phyloP scores from a whole-genome alignment of 805 yeast genomes.

The Starmerella roubikii region DNA sequence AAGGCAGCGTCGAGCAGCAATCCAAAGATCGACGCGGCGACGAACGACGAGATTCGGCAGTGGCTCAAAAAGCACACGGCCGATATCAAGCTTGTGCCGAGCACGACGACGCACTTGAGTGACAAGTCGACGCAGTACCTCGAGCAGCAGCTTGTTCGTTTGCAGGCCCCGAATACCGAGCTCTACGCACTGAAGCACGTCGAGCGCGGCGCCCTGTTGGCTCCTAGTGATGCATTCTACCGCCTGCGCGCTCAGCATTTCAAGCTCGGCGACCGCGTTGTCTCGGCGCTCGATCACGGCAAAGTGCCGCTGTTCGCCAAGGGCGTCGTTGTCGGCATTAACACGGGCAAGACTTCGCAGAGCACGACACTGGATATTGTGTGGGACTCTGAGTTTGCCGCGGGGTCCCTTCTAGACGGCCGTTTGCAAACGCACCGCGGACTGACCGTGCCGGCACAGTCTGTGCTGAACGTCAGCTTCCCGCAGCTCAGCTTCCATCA shows the following conservation, averaged over 20 bases:
- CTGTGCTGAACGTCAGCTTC: constrained; percentile 62
- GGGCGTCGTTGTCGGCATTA: constrained; percentile 77
- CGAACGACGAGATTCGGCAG: constrained; percentile 30
- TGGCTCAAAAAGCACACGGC: constrained; percentile 35
- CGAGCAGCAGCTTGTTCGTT: constrained; percentile 33
- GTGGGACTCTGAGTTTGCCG: constrained; percentile 70
- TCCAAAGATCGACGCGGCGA: constrained; percentile 2
- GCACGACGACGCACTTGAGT: constrained; percentile 69
- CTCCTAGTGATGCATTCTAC: constrained; percentile 59
- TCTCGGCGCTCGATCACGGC: constrained; percentile 73
- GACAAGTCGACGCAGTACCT: constrained; percentile 49
- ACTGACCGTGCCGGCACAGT: constrained; percentile 62
- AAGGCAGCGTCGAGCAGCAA: not conserved
- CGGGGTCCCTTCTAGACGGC: constrained; percentile 74
- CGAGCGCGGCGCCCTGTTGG: constrained; percentile 69
- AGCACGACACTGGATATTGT: constrained; percentile 57
- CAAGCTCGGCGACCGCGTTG: constrained; percentile 77
- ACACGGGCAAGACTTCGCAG: constrained; percentile 18
- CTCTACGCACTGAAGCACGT: constrained; percentile 53
- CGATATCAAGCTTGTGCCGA: constrained; percentile 44
- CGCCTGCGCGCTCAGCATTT: constrained; percentile 63
- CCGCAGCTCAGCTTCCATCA: constrained; percentile 68
- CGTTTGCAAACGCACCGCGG: constrained; percentile 71
- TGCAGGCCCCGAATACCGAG: constrained; percentile 30
- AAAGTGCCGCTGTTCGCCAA: constrained; percentile 75